Conservation (phyloP, 108 stramenopile species). For the Halocafeteria seosinensis region DNA sequence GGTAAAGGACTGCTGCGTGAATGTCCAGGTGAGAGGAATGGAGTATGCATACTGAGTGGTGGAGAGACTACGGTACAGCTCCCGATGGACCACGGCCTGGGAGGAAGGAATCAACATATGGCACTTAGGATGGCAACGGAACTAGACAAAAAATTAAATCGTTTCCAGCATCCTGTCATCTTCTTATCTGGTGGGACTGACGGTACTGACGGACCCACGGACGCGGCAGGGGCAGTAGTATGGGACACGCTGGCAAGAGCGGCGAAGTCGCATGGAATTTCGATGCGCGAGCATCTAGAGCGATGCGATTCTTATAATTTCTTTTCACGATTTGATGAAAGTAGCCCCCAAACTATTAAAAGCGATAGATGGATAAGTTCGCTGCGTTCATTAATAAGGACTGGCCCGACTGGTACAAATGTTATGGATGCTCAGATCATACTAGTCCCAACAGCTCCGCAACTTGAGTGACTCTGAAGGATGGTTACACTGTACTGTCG, state of each 20-base stretch:
- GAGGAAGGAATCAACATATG: conserved; percentile 6
- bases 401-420: conserved; percentile 14
- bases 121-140: conserved; percentile 1
- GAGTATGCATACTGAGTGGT: background rate
- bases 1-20: background rate
- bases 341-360: too few species aligned
- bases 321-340: too few species aligned
- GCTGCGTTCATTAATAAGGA: background rate
- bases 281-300: background rate
- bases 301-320: conserved; percentile 8
- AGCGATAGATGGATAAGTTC: too few species aligned
- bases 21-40: background rate
- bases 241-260: background rate
- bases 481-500: too few species aligned
- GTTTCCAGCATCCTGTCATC: background rate
- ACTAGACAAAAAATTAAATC: background rate
- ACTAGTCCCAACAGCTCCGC: too few species aligned
- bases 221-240: conserved; percentile 10
- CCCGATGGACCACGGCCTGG: background rate
- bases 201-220: conserved; percentile 12
- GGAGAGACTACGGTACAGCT: conserved; percentile 15
- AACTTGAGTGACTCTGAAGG: too few species aligned
- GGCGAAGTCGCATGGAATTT: background rate
- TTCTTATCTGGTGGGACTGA: conserved; percentile 4
- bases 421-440: conserved; percentile 8